Percentiles rank a stretch among this genome's conserved stretches.
These are phyloP conservation scores for Debaryomyces subglobosus DNA, from an alignment of 1,139 yeast genomes.

Conservation along the genomic window DNA sequence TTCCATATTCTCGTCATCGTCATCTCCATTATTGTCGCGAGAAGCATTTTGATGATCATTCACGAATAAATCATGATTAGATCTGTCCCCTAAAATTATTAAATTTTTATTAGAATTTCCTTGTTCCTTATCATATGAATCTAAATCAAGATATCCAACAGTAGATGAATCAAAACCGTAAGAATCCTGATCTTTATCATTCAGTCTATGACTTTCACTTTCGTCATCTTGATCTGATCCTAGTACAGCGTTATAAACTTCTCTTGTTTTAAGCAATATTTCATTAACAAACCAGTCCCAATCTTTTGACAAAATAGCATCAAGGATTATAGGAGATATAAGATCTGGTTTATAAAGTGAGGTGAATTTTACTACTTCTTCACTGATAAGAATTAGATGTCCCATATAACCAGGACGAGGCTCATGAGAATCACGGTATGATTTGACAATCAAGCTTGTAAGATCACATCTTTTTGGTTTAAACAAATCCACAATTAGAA, in stretches of 20 bases:
- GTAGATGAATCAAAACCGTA: conserved; percentile 38
- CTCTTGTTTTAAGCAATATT: conserved; percentile 46
- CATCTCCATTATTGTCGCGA: conserved; percentile 18
- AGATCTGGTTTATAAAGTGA: conserved; percentile 52
- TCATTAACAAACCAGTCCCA: conserved; percentile 54
- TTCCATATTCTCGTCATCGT: conserved; percentile 20
- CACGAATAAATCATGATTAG: conserved; percentile 39
- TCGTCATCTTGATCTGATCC: conserved; percentile 39
- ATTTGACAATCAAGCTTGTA: conserved; percentile 35
- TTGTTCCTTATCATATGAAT: conserved; percentile 26
- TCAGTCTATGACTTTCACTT: conserved; percentile 17
- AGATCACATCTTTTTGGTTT: conserved; percentile 33
- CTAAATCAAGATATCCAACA: conserved; percentile 42
- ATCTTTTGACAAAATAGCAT: conserved; percentile 37
- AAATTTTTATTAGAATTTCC: conserved; percentile 19
- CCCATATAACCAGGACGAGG: conserved; percentile 54
- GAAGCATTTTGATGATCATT: conserved; percentile 18
- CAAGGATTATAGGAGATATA: conserved; percentile 46
- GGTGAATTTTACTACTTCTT: conserved; percentile 53
- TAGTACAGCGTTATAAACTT: conserved; percentile 48
- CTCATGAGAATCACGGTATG: conserved; percentile 28
- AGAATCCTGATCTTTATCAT: conserved; percentile 13
- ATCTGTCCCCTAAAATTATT: conserved; percentile 39
- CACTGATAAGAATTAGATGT: conserved; percentile 49
- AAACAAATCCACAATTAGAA: conserved; percentile 48